Evolutionary conservation across 352 stramenopile species (phyloP).

Genomic region (Phytopythium helicoides): DNA sequence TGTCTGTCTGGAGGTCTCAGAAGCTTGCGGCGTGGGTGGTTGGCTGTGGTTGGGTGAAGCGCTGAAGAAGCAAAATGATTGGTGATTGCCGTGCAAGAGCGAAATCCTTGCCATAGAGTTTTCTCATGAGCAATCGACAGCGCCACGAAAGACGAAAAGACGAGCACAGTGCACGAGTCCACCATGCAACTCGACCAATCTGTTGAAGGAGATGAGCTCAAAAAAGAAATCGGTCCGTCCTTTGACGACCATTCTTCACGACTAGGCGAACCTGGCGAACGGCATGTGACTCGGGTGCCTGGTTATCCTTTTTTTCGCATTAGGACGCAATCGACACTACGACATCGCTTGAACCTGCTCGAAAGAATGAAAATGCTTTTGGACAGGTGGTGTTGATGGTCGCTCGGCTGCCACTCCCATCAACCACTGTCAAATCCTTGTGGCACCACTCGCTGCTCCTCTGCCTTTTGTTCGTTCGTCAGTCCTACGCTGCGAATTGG

Average conservation of each 20-base stretch:
- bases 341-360: neutral
- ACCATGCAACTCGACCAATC: no score
- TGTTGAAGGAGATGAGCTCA: neutral
- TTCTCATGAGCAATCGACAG: no score
- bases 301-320: neutral
- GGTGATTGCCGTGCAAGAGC: no score
- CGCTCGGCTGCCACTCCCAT: neutral
- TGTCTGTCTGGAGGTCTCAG: no score
- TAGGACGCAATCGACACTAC: neutral
- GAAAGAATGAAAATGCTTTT: neutral
- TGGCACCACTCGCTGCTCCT: neutral
- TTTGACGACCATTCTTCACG: slow-evolving; percentile 3
- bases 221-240: slow-evolving; percentile 1
- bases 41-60: no score
- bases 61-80: no score
- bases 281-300: neutral
- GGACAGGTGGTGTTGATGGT: neutral
- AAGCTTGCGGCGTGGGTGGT: no score
- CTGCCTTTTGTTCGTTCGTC: neutral
- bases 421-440: slow-evolving; percentile 7
- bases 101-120: no score
- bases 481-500: no score
- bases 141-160: no score
- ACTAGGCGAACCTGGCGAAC: slow-evolving; percentile 3
- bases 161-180: no score